A percentile compares a stretch with the other conserved stretches of the same genome.
These are phyloP conservation scores for Aurantiochytrium sp. DNA, from an alignment of 108 stramenopile species.

Conservation along the genomic window DNA sequence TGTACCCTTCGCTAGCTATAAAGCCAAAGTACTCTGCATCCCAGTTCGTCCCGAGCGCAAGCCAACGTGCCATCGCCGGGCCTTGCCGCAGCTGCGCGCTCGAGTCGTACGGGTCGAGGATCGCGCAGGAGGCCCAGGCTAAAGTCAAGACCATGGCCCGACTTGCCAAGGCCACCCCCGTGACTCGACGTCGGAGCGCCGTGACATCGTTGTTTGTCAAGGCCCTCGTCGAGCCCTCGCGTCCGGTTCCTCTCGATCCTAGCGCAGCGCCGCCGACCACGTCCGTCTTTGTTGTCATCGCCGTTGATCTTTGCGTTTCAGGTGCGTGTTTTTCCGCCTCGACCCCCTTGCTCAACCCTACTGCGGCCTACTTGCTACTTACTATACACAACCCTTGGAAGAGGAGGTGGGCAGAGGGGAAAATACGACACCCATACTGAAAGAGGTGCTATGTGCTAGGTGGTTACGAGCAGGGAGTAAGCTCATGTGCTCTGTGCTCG, in stretches of 20 bases:
- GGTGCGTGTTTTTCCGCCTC: too few relatives aligned
- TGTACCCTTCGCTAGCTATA: background rate
- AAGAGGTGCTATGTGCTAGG: too few relatives aligned
- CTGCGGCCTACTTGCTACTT: too few relatives aligned
- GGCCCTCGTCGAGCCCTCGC: background rate
- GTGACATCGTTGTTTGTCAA: background rate
- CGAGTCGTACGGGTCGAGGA: background rate
- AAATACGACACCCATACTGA: too few relatives aligned
- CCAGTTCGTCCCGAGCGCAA: background rate
- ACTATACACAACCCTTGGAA: too few relatives aligned
- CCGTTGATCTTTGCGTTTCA: too few relatives aligned
- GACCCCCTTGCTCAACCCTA: too few relatives aligned
- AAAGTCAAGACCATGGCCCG: background rate
- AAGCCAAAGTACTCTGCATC: constrained; percentile 15
- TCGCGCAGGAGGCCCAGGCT: background rate
- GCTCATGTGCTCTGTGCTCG: too few relatives aligned
- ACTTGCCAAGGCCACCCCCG: background rate
- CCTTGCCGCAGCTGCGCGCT: background rate
- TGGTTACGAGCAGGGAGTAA: too few relatives aligned
- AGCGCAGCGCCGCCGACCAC: background rate
- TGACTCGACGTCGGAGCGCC: background rate
- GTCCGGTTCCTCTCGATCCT: background rate
- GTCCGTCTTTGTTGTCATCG: too few relatives aligned
- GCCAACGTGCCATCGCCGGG: background rate
- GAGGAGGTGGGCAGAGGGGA: too few relatives aligned